phyloP scores from a whole-genome alignment of 805 yeast genomes.

The Candida arabinofermentans region DNA sequence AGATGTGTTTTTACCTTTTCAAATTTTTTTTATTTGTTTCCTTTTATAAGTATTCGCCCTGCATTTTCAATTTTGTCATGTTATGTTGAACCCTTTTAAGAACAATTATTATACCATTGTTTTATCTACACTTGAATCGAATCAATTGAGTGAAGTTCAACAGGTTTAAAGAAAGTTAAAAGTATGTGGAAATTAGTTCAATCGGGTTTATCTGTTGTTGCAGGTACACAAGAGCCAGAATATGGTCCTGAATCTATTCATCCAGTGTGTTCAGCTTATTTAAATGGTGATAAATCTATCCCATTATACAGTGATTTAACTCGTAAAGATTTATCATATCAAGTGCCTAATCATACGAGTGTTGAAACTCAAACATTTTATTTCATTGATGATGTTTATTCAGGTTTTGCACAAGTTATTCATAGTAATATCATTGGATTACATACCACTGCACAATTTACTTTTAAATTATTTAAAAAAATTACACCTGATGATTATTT shows the following conservation, averaged over 20 bases:
- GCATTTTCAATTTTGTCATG: too few relatives aligned
- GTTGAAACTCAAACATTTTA: conserved; percentile 96
- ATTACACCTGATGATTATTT: conserved; percentile 47
- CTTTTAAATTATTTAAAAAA: conserved; percentile 72
- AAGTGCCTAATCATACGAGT: conserved; percentile 71
- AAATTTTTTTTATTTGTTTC: too few relatives aligned
- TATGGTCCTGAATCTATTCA: conserved; percentile 92
- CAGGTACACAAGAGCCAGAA: conserved; percentile 97
- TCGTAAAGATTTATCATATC: conserved; percentile 72
- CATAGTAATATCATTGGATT: conserved; percentile 90
- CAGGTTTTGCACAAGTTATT: conserved; percentile 91
- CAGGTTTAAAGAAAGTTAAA: background rate
- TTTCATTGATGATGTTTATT: conserved; percentile 59
- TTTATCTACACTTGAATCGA: too few relatives aligned
- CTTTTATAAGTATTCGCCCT: too few relatives aligned
- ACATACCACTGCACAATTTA: conserved; percentile 89
- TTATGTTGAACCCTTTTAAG: too few relatives aligned
- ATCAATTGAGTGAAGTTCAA: too few relatives aligned
- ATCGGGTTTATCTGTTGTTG: conserved; percentile 69
- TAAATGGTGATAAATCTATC: conserved; percentile 41
- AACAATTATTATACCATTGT: too few relatives aligned
- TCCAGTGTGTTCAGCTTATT: conserved; percentile 60
- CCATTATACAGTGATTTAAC: conserved; percentile 59
- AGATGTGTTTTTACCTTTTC: too few relatives aligned
- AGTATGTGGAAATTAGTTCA: conserved; percentile 34